Evolutionary conservation across 192 early-diverging fungal species (phyloP), one percentile per base, ranked within the genome.

Genomic region (Coemansia sp.): DNA sequence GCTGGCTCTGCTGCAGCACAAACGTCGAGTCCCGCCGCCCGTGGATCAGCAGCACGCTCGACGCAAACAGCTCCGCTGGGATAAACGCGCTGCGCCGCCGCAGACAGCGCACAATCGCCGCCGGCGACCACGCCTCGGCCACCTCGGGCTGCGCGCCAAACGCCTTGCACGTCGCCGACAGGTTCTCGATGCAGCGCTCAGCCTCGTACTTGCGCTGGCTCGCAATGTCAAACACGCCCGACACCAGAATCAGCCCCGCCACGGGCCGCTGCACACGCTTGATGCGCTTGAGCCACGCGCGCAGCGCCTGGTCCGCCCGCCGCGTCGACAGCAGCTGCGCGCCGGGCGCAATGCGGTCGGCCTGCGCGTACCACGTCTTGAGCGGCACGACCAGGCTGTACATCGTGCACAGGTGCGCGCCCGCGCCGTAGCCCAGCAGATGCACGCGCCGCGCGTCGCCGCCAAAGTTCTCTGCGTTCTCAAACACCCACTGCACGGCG

Each of bases 41-140:
- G 21, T 80, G 77, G 47, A 80, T 73, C 25, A 80, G 64, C 55
- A 80, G 61, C 47, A 59, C 77, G 54, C 57, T 66, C 1, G 55
- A 44, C 6, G 77, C 66, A 54, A 80, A 73, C 30, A 73, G 58
- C 58, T 73, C 71, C 1, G 71, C 42, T 4, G 70, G 71, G 42
- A 80, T 65, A 28, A 56, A 69, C 4, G 67, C 51, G 25, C 64
- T 73, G 44, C 77, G 60, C 23, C 71, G 71, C 16, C 71, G 56
- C 48, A 80, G 67, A 14, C 40, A 32, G 29, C 71, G 66, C 46
- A 73, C 56, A n/a, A 73, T 70, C 29, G 62, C 35, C 1, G 66
- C 53, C 6, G 77, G 77, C 59, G 77, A 80, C 77, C 77, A 80
- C 1, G 77, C 77, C 25, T 80, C 77, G 30, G 68, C 76, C 4